A percentile compares a stretch with the other conserved stretches of the same genome.
phyloP scores from a whole-genome alignment of 2,329 filamentous ascomycete genomes.

The Thelonectria blattea region DNA sequence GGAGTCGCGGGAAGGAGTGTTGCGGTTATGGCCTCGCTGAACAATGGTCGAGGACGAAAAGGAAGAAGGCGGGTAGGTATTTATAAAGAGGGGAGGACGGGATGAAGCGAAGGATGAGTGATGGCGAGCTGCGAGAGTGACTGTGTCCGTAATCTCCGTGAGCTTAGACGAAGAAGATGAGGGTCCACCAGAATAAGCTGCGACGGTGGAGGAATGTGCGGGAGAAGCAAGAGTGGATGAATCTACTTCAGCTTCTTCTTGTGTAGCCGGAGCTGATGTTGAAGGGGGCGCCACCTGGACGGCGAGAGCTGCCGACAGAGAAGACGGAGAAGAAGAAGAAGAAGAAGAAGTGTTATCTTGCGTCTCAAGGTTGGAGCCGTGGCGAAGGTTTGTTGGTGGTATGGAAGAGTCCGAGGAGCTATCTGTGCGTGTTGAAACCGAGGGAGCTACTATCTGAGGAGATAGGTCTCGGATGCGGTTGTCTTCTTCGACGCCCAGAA shows the following conservation, averaged over 20 bases:
- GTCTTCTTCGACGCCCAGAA: background rate
- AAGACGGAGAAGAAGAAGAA: no score
- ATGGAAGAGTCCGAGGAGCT: background rate
- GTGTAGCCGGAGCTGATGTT: no score
- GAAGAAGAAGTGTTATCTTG: background rate
- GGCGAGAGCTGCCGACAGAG: no score
- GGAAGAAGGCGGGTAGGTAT: constrained; percentile 8
- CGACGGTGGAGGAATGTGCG: constrained; percentile 12
- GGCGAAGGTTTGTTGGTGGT: background rate
- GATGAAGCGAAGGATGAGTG: constrained; percentile 11
- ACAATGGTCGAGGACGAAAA: constrained; percentile 7
- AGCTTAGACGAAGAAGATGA: constrained; percentile 16
- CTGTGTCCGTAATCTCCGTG: constrained; percentile 7
- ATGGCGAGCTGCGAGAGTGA: background rate
- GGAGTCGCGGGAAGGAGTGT: constrained; percentile 62
- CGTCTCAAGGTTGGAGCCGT: background rate
- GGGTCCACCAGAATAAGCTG: constrained; percentile 33
- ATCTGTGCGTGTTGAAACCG: background rate
- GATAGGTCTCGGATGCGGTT: background rate
- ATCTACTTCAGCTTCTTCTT: constrained; percentile 15
- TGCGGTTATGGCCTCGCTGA: constrained; percentile 49
- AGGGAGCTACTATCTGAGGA: background rate
- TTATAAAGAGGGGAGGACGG: constrained; percentile 16
- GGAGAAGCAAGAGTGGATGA: constrained; percentile 8
- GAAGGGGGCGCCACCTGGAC: no score